Base-by-base conservation (phyloP, 352 stramenopile genomes). In the Thalassiosira mediterranea region DNA sequence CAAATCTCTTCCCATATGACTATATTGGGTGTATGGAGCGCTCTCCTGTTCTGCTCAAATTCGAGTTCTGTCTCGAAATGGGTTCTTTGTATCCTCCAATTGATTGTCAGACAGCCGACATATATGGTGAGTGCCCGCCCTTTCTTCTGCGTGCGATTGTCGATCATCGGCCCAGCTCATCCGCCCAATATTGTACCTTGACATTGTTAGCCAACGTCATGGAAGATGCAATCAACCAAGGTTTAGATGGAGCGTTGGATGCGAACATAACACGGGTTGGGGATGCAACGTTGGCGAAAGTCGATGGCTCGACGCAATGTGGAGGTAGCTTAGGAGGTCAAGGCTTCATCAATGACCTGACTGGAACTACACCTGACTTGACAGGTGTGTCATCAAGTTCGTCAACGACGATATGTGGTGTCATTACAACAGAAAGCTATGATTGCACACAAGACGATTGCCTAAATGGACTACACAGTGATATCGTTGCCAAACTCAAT, bases 301-400 rank as follows among this genome's bases (percentile, higher is more conserved):
- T 56, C 0, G 47, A 17, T 17, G 47, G 47, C 10, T 56, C 47
- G 29, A 56, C 47, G 29, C 17, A 56, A 34, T 56, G 47, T 2
- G 47, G 47, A 34, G 47, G 47, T 2, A 37, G 23, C 2, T 56
- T 56, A 29, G 47, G 34, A 56, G 47, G 47, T 32, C 47, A 56
- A 34, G 47, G 34, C 47, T 56, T 56, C 47, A 34, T 56, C 47
- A 56, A 56, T 34, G 47, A 56, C 21, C 23, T 31, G 47, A 56
- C 47, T 21, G 47, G 47, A 3, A 56, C 47, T 15, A 56, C 34
- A 28, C 47, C 47, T 8, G 47, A 56, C 5, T 56, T 56, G n/a
- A 10, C 47, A 56, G 15, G 34, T 29, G 13, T 56, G 10, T 28
- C 47, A n/a, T n/a, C n/a, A n/a, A n/a, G n/a, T 34, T 23, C 29